Evolutionary conservation across 2,329 filamentous ascomycete species (phyloP), one percentile per base, ranked within the genome.

Genomic region (Trichoderma breve): DNA sequence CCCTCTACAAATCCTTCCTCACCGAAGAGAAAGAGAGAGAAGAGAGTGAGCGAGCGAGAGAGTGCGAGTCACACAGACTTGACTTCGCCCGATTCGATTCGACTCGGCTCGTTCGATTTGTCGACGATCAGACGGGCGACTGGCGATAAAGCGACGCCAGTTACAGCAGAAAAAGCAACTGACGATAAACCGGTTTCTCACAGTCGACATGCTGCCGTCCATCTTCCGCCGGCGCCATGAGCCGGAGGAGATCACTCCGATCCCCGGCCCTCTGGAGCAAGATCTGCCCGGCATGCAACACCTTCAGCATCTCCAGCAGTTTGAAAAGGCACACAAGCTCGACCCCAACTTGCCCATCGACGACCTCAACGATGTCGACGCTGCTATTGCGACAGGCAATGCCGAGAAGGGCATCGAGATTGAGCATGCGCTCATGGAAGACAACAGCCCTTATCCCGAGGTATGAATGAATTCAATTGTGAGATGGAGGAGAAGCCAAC

Each of bases 361-460:
- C 73, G 85, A 90, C 62, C 81, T 88, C 66, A 87, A 88, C 73
- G 87, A 89, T 79, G 84, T 91, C 73, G 88, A 91, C 72, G 84
- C 86, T 58, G 88, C 86, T 32, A 83, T 90, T 60, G 81, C 84
- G 55, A 85, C 84, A 2, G 83, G 85, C 72, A 87, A 89, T 79
- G 83, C 85, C 74, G 87, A 86, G 75, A 86, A 87, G 78, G 87
- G 87, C 70, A 80, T 87, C 64, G 84, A 86, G 72, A 85, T 90
- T 74, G 87, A 90, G 76, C 85, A 87, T 75, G 86, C 88, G 61
- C 80, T 87, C 72, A 83, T 90, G 76, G 85, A 90, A 77, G 89
- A 91, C 71, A 89, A 91, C 78, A 91, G 89, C 62, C 90, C 90
- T 3, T 92, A 91, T 76, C 88, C 89, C 47, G 89, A 91, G 81